phyloP scores from a whole-genome alignment of 108 stramenopile genomes.

The Skeletonema menzelii region DNA sequence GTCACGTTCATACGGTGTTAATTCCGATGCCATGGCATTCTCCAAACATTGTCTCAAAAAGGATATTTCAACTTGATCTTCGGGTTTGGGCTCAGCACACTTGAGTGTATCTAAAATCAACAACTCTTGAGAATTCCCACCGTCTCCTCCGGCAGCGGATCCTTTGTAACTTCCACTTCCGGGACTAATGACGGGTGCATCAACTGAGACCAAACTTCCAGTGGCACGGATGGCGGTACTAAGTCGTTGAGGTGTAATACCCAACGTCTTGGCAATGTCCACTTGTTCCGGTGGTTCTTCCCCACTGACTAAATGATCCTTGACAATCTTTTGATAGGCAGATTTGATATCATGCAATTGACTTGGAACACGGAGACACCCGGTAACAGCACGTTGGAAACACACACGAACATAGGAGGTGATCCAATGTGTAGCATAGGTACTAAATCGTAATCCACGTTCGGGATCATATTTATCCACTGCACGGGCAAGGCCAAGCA shows the following conservation, averaged over 20 bases:
- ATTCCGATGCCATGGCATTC: conserved; percentile 80
- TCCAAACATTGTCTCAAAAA: conserved; percentile 79
- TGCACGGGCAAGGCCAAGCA: conserved; percentile 74
- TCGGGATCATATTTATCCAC: conserved; percentile 79
- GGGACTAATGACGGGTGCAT: conserved; percentile 44
- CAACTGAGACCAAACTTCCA: conserved; percentile 51
- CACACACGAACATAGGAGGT: conserved; percentile 66
- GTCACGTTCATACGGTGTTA: conserved; percentile 84
- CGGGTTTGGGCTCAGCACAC: conserved; percentile 54
- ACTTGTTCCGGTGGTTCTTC: conserved; percentile 42
- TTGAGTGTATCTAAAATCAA: conserved; percentile 43
- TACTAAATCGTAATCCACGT: conserved; percentile 68
- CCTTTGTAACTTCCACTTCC: conserved; percentile 55
- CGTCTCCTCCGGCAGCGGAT: conserved; percentile 51
- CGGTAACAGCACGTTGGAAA: conserved; percentile 62
- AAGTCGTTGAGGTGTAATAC: conserved; percentile 51
- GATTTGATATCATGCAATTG: conserved; percentile 59
- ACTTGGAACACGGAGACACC: conserved; percentile 61
- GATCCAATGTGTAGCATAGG: conserved; percentile 89
- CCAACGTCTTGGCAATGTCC: conserved; percentile 52
- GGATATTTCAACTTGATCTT: conserved; percentile 74
- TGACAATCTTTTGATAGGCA: conserved; percentile 60
- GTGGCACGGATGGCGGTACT: conserved; percentile 64
- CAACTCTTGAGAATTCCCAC: conserved; percentile 36
- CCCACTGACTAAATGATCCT: conserved; percentile 38